A percentile compares a stretch with the other conserved stretches of the same genome.
phyloP scores from a whole-genome alignment of 2,329 filamentous ascomycete genomes.

The Phoma sp. region DNA sequence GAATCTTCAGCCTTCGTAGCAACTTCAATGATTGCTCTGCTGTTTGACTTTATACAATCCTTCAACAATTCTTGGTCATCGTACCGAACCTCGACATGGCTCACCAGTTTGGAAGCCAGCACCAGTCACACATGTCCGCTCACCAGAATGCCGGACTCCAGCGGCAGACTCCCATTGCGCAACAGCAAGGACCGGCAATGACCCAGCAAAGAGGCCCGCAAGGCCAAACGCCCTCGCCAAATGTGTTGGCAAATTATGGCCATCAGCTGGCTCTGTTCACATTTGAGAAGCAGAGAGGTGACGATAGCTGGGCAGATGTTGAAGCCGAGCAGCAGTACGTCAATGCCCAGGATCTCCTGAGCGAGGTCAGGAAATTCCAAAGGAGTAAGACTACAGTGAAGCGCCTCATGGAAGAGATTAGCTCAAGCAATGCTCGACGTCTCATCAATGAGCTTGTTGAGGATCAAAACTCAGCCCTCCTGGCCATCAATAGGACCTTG shows the following conservation, averaged over 20 bases:
- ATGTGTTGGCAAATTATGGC: conserved; percentile 7
- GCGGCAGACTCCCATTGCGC: conserved; percentile 19
- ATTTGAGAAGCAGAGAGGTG: conserved; percentile 29
- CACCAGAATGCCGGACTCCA: conserved; percentile 30
- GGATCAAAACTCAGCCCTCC: conserved; percentile 33
- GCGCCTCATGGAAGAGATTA: conserved; percentile 29
- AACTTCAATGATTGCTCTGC: conserved; percentile 5
- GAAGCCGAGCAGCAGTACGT: conserved; percentile 32
- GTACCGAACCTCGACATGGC: conserved; percentile 5
- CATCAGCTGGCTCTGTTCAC: conserved; percentile 36
- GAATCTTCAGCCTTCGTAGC: not conserved
- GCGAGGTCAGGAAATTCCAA: conserved; percentile 30
- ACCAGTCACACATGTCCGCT: conserved; percentile 18
- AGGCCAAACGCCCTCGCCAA: conserved; percentile 15
- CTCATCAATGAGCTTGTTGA: conserved; percentile 37
- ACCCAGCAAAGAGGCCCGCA: conserved; percentile 19
- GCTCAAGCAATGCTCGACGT: conserved; percentile 32
- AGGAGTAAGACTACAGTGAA: conserved; percentile 27
- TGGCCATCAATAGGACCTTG: conserved; percentile 26
- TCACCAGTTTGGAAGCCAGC: conserved; percentile 17
- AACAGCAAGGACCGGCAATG: conserved; percentile 12
- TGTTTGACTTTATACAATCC: not conserved
- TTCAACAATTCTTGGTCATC: not conserved
- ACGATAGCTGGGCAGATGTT: conserved; percentile 34
- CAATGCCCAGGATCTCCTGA: conserved; percentile 27